Evolutionary conservation across 108 stramenopile genomes (phyloP).

Genomic region (Nitzschia putrida): DNA sequence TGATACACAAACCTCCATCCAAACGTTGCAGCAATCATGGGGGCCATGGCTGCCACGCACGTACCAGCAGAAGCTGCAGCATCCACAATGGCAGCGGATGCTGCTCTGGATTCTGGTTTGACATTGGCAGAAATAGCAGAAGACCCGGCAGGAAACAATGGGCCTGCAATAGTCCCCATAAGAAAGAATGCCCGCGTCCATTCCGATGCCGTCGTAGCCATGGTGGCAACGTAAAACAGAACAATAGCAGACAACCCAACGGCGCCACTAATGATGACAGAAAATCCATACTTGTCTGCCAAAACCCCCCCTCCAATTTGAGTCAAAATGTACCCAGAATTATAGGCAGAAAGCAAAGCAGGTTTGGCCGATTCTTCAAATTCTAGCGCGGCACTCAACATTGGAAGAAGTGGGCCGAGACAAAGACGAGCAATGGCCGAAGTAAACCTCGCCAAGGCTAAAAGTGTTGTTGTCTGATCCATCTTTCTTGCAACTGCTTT

Average conservation of each 20-base stretch:
- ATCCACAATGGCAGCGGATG: slow-evolving; percentile 28
- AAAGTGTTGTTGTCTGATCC: slow-evolving; percentile 19
- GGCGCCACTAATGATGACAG: slow-evolving; percentile 2
- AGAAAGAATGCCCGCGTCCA: slow-evolving; percentile 30
- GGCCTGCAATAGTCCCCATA: slow-evolving; percentile 27
- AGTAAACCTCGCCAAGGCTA: slow-evolving; percentile 23
- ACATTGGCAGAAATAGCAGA: slow-evolving; percentile 19
- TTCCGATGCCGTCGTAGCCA: slow-evolving; percentile 8
- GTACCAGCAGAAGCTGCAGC: slow-evolving; percentile 32
- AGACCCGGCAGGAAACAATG: slow-evolving; percentile 35
- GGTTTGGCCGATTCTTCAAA: slow-evolving; percentile 21
- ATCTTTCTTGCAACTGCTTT: not conserved
- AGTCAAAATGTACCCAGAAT: slow-evolving; percentile 34
- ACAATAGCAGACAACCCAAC: slow-evolving; percentile 3
- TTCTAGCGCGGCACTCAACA: slow-evolving; percentile 14
- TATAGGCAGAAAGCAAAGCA: slow-evolving; percentile 29
- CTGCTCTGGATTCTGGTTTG: not conserved
- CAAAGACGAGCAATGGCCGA: slow-evolving; percentile 29
- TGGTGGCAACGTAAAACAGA: slow-evolving; percentile 8
- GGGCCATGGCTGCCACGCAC: slow-evolving; percentile 29
- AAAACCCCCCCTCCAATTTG: slow-evolving; percentile 33
- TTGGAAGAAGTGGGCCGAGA: slow-evolving; percentile 29
- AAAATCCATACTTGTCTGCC: slow-evolving; percentile 26
- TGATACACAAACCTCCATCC: slow-evolving; percentile 21
- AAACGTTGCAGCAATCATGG: slow-evolving; percentile 16